Percentiles rank a stretch among this genome's conserved stretches.
phyloP scores from a whole-genome alignment of 345 rosid species.

The Hevea brasiliensis region DNA sequence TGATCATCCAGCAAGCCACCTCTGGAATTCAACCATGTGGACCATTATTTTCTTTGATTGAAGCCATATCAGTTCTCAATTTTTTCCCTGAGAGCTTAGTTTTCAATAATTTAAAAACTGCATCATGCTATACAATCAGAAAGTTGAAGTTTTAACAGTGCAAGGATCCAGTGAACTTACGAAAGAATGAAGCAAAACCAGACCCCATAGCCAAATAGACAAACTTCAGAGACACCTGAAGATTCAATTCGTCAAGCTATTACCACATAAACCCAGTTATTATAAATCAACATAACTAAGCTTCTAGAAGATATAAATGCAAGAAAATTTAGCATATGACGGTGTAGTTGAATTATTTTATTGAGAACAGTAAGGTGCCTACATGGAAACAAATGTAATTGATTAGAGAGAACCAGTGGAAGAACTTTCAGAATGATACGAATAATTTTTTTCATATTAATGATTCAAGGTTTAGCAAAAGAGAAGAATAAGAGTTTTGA shows the following conservation, averaged over 20 bases:
- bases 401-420: not conserved
- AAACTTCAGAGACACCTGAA: conserved; percentile 20
- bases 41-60: not conserved
- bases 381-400: too few species aligned
- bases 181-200: conserved; percentile 19
- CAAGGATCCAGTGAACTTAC: conserved; percentile 22
- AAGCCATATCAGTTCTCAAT: not conserved
- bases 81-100: not conserved
- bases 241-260: not conserved
- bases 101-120: not conserved
- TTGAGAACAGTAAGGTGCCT: not conserved
- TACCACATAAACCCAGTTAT: not conserved
- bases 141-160: not conserved
- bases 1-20: conserved; percentile 29
- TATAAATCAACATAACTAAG: not conserved
- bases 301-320: not conserved
- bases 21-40: conserved; percentile 10
- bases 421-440: not conserved
- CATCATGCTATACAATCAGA: not conserved
- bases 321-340: too few species aligned
- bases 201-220: conserved; percentile 20
- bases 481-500: not conserved
- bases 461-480: not conserved
- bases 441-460: not conserved
- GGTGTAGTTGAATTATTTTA: too few species aligned